Evolutionary conservation across 768 basidiomycete species (phyloP).

Genomic region (Nevesoporus exiguus): DNA sequence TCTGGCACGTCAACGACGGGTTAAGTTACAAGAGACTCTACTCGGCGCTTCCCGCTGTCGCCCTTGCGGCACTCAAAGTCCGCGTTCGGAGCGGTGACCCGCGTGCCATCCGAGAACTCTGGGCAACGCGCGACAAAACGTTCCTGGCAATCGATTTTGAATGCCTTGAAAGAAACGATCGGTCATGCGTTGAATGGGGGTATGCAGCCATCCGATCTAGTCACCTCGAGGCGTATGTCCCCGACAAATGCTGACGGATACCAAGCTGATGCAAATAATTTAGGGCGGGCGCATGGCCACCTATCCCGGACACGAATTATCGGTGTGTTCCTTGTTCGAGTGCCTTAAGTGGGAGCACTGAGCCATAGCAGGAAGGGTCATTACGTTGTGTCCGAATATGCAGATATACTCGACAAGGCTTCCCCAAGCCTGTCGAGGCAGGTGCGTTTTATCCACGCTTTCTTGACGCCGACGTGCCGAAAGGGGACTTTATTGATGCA

Average conservation of each 20-base stretch:
- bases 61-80: constrained; percentile 59
- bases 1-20: constrained; percentile 69
- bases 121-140: constrained; percentile 67
- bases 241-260: not conserved
- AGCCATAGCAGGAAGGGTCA: constrained; percentile 52
- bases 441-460: constrained; percentile 42
- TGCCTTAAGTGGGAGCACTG: not conserved
- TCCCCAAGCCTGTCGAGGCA: constrained; percentile 69
- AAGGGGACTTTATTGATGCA: constrained; percentile 16
- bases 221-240: constrained; percentile 62
- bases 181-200: constrained; percentile 73
- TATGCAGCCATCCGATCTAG: constrained; percentile 77
- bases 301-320: constrained; percentile 71
- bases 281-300: constrained; percentile 74
- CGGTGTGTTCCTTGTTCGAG: constrained; percentile 45
- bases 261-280: not conserved
- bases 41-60: constrained; percentile 65
- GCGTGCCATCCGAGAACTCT: constrained; percentile 59
- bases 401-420: constrained; percentile 59
- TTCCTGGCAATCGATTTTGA: constrained; percentile 76
- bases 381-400: constrained; percentile 68
- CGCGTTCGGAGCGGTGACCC: constrained; percentile 68
- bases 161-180: constrained; percentile 68
- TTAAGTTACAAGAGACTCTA: constrained; percentile 66
- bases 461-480: constrained; percentile 7